Base-by-base conservation (phyloP, 208 protist genomes). In the Trypanosomatidae sp. region DNA sequence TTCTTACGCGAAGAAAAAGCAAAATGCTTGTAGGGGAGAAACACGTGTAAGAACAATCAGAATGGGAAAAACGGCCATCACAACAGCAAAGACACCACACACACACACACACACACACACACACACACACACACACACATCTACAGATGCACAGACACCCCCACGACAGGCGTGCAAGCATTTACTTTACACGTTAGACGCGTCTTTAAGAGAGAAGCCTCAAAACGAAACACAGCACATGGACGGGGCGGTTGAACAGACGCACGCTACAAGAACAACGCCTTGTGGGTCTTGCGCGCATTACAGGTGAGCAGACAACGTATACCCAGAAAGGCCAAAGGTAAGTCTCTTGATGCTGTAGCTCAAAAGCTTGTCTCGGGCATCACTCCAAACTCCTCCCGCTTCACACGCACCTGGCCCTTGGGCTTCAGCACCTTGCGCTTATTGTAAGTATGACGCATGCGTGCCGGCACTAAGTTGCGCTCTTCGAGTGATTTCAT, bases 401-500 rank as follows among this genome's bases (percentile, higher is more conserved):
- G 83, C 79, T 97, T 97, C 55, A 95, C 44, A 28, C 88, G 88
- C 60, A 97, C 81, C 83, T 95, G 85, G 19, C 89, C 90, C 86
- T 94, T 95, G 28, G 92, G 90, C 74, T 95, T 97, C 66, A 97
- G 83, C 25, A 94, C 82, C 85, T 91, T 93, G 52, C 89, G 82
- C 78, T 95, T 95, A 81, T 97, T 95, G 82, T 91, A 97, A 56
- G 75, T 88, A 71, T 95, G 92, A 39, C 86, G 87, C 92, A 95
- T 94, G 65, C 92, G 88, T 1, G 92, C 90, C 1, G 90, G 92
- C 46, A 97, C 80, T 44, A 97, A 79, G 75, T 97, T 97, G 73
- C 92, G 90, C 80, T 97, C 92, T 83, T 97, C 92, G 17, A 97
- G 73, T 13, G 92, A 97, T 77, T 97, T 97, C 87, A 97, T 95